These are phyloP conservation scores for Harringtonia lauricola DNA, from an alignment of 2,329 filamentous ascomycete species.

Conservation along the genomic window DNA sequence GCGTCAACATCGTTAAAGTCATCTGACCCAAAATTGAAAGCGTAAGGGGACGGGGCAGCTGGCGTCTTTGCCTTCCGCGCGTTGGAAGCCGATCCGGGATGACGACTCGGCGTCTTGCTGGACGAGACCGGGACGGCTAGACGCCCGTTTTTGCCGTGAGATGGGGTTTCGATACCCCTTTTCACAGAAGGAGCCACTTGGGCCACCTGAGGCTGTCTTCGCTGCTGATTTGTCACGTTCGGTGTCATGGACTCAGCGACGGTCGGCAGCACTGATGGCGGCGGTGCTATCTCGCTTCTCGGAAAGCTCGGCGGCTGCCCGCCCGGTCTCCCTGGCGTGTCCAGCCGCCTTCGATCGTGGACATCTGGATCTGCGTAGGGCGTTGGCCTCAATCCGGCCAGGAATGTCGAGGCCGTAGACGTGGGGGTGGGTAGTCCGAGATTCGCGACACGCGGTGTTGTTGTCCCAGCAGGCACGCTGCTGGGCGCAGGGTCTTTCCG, in stretches of 20 bases:
- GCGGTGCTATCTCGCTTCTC: background rate
- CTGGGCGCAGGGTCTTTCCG: constrained; percentile 1
- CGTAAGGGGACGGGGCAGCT: constrained; percentile 18
- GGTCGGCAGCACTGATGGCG: no score
- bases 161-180: constrained; percentile 11
- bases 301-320: no score
- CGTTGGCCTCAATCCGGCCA: background rate
- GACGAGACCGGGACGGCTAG: no score
- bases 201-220: constrained; percentile 17
- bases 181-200: constrained; percentile 29
- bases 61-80: constrained; percentile 13
- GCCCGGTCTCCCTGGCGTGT: background rate
- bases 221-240: background rate
- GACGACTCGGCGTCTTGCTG: background rate
- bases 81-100: background rate
- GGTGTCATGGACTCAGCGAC: no score
- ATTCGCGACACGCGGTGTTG: background rate
- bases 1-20: constrained; percentile 17
- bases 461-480: background rate
- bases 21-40: constrained; percentile 12
- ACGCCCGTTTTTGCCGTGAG: constrained; percentile 1
- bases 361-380: background rate
- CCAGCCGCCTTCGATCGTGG: background rate
- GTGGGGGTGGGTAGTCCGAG: constrained; percentile 1
- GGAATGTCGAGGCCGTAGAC: constrained; percentile 3